Percentiles rank a stretch among this genome's conserved stretches.
These are phyloP conservation scores for Bipolaris cookei DNA, from an alignment of 2,329 filamentous ascomycete genomes.

Conservation along the genomic window DNA sequence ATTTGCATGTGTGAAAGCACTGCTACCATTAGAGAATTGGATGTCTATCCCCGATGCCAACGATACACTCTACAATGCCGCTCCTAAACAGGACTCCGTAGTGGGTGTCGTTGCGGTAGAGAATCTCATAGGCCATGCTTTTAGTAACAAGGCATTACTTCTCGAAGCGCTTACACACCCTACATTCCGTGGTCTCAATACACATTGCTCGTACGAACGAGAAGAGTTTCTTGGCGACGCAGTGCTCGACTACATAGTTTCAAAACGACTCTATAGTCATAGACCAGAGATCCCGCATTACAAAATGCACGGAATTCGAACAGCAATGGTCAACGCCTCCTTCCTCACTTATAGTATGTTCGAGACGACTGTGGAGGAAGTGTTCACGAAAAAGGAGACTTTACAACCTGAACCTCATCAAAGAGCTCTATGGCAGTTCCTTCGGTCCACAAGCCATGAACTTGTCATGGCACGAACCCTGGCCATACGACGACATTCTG, in stretches of 20 bases:
- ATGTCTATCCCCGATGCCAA: conserved; percentile 31
- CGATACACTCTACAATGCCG: conserved; percentile 34
- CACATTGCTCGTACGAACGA: conserved; percentile 68
- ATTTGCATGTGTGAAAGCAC: conserved; percentile 63
- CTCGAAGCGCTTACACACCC: conserved; percentile 82
- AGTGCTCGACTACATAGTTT: conserved; percentile 79
- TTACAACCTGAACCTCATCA: conserved; percentile 35
- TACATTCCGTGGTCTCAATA: conserved; percentile 57
- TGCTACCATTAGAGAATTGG: conserved; percentile 67
- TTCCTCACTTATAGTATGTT: conserved; percentile 80
- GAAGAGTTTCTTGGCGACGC: conserved; percentile 90
- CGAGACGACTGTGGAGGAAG: conserved; percentile 55
- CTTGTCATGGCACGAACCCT: conserved; percentile 57
- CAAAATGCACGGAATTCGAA: conserved; percentile 77
- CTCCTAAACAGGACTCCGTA: conserved; percentile 16
- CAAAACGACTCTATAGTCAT: conserved; percentile 64
- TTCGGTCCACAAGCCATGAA: conserved; percentile 63
- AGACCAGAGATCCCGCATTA: conserved; percentile 57
- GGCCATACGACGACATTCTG: conserved; percentile 55
- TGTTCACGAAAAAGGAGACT: conserved; percentile 41
- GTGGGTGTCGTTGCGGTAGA: conserved; percentile 59
- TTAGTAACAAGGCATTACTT: conserved; percentile 70
- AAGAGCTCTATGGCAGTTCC: conserved; percentile 69
- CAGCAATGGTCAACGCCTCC: conserved; percentile 78
- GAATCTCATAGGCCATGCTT: conserved; percentile 71